Base-by-base conservation (phyloP, 2,329 filamentous ascomycete species). In the Colletotrichum ledebouriae region DNA sequence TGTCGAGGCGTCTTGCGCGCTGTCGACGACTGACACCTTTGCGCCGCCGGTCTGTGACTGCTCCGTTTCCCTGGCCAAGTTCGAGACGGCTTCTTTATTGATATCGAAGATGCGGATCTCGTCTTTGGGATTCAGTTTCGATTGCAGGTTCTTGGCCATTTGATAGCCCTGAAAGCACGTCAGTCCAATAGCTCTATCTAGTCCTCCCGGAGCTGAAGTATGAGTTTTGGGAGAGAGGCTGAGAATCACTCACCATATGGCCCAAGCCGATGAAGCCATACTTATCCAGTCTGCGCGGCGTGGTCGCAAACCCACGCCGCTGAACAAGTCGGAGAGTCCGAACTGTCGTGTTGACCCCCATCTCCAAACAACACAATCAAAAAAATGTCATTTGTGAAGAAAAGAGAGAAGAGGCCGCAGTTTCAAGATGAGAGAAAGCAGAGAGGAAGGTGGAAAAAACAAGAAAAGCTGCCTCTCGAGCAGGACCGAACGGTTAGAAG, bases 131-230 rank as follows among this genome's bases (percentile, higher is more conserved):
- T 79, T 74, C 39, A 89, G 80, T 76, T 87, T 89, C 37, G 84
- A 80, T 75, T 87, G 86, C 4, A 89, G 82, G 75, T 89, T 89
- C 78, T 84, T 86, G 70, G 86, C 87, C 87, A 89, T 89, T 79
- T 88, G 86, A 73, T 85, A 89, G 47, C 87, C 87, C 86, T 89
- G 57, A 6, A 47, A 22, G 50, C 5, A 6, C 1, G 15, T 63
- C n/a, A 29, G 49, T 41, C 25, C 29, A 34, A 22, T 22, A 17
- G 37, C 44, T 42, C 10, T 1, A 37, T 34, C 3, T 25, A 2
- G 20, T 25, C 25, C 29, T 29, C 29, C 29, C 29, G 2, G 7
- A 29, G 29, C 29, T 9, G 29, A 29, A 2, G 6, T 6, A 29
- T 29, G 29, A 29, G 6, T 9, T 29, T 29, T 7, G 29, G 6